Evolutionary conservation across 176 grass and related monocot species (phyloP).

Genomic region (Musa troglodytarum): DNA sequence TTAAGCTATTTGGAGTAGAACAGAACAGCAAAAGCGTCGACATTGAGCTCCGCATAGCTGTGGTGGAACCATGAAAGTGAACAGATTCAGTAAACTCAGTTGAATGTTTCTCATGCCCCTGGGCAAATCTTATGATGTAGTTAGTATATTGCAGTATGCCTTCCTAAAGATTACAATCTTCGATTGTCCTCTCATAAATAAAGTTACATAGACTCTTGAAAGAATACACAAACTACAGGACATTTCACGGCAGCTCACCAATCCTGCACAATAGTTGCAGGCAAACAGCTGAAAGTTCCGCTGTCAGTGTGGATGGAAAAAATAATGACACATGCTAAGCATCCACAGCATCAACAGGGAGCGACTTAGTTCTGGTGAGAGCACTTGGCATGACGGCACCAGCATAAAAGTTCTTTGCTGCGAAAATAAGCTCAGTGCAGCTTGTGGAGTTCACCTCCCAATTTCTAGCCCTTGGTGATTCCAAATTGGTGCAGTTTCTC

Average conservation of each 20-base stretch:
- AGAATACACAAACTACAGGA: background rate
- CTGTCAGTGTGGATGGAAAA: background rate
- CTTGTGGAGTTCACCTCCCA: background rate
- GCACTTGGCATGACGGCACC: background rate
- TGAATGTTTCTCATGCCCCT: conserved; percentile 4
- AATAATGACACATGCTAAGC: background rate
- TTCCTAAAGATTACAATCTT: background rate
- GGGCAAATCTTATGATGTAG: background rate
- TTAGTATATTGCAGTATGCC: background rate
- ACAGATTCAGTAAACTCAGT: background rate
- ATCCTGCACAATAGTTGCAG: background rate
- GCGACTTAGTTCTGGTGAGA: conserved; percentile 3
- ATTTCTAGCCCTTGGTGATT: conserved; percentile 5
- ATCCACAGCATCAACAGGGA: background rate
- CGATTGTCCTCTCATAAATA: background rate
- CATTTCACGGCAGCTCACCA: background rate
- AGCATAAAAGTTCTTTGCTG: background rate
- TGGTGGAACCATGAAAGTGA: background rate
- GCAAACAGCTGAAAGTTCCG: background rate
- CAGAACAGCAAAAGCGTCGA: too few relatives aligned
- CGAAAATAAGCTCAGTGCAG: background rate
- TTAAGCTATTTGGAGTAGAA: too few relatives aligned
- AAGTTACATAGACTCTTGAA: background rate
- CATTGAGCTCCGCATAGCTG: background rate
- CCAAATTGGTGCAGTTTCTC: background rate